Base-by-base conservation (phyloP, 179 eudicot species). In the Heliamphora pulchella region DNA sequence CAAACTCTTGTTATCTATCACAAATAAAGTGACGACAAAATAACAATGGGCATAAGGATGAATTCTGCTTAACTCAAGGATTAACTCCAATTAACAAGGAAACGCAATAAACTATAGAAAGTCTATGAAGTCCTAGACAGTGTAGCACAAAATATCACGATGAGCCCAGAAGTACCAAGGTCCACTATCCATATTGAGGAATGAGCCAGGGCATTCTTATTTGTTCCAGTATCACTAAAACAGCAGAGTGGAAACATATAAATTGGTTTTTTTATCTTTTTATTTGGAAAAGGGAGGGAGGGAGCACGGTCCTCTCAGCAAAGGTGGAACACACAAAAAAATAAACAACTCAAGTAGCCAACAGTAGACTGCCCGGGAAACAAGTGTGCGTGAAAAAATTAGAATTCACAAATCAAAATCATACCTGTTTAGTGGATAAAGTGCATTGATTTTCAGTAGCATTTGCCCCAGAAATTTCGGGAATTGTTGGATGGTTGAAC, bases 361-460 rank as follows among this genome's bases (percentile, higher is more conserved):
- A 15, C 17, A 43, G 1, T 13, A 11, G n/a, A 47, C 6, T n/a
- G 75, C 11, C 75, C 54, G 4, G 43, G 51, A 18, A 17, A 71
- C 53, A 71, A 59, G 4, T 67, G 47, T 11, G 48, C 41, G 71
- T 10, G 41, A 41, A 22, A 65, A 39, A 31, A 2, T 64, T 47
- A 15, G 5, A 53, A 82, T 17, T 54, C 20, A 73, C 4, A 62
- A 68, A 65, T 9, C 8, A 43, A 72, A 81, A 6, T 5, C 71
- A 76, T 87, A 90, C 97, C 93, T 85, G 74, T 63, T 41, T 81
- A 22, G 81, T 1, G 20, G 84, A 55, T 44, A 55, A 76, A 70
- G 76, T 78, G 14, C 54, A 70, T 81, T 77, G 83, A 22, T 68
- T 78, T 83, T 75, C 76, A 67, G 69, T 76, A 71, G 78, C 86